phyloP scores from a whole-genome alignment of 2,329 filamentous ascomycete genomes.

The Phialocephala subalpina region DNA sequence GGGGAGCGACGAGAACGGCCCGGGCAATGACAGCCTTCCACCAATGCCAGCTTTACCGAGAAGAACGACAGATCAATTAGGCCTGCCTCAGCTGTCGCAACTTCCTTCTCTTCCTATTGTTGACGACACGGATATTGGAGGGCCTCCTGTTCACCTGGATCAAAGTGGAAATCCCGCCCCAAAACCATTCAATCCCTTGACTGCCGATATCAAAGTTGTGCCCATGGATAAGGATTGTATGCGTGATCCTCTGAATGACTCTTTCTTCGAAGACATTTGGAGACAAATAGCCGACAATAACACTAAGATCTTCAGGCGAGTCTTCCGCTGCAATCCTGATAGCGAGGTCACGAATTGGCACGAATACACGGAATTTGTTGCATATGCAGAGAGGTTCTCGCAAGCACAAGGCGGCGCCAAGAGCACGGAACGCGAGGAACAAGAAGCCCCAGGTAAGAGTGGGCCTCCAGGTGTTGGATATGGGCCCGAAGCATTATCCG shows the following conservation, averaged over 20 bases:
- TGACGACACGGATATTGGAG: constrained; percentile 86
- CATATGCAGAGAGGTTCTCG: constrained; percentile 79
- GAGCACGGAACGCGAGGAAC: constrained; percentile 41
- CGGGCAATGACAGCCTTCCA: constrained; percentile 60
- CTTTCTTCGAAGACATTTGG: constrained; percentile 91
- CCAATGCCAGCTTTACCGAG: constrained; percentile 65
- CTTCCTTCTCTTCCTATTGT: constrained; percentile 72
- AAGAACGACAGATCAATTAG: constrained; percentile 71
- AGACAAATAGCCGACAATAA: constrained; percentile 89
- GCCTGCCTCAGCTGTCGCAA: constrained; percentile 72
- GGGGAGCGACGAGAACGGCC: constrained; percentile 33
- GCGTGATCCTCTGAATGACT: constrained; percentile 83
- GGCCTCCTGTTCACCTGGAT: constrained; percentile 68
- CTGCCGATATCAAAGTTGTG: constrained; percentile 76
- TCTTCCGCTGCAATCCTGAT: constrained; percentile 97
- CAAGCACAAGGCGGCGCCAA: constrained; percentile 47
- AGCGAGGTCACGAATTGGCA: constrained; percentile 93
- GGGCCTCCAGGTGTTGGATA: constrained; percentile 41
- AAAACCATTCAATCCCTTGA: constrained; percentile 57
- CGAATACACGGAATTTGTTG: constrained; percentile 69
- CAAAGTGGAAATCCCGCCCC: constrained; percentile 57
- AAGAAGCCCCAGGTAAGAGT: constrained; percentile 42
- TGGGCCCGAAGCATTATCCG: constrained; percentile 29
- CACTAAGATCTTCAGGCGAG: constrained; percentile 89
- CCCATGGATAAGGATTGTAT: constrained; percentile 90